phyloP scores from a whole-genome alignment of 129 eudicot species.

The Ambrosia trifida region DNA sequence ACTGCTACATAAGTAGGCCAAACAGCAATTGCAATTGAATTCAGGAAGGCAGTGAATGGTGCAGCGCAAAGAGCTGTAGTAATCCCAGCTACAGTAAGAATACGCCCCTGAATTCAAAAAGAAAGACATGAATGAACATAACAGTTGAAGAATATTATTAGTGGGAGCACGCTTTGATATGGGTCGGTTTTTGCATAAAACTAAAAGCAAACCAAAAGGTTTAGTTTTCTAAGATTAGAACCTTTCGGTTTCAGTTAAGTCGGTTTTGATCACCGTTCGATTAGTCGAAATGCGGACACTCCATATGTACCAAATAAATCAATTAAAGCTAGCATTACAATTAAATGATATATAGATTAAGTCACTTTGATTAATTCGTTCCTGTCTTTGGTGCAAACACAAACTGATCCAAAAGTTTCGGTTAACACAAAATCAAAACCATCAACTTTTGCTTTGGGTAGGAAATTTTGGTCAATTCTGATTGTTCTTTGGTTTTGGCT shows the following conservation, averaged over 20 bases:
- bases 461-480: background rate
- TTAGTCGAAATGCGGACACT: background rate
- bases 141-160: background rate
- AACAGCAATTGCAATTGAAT: slow-evolving; percentile 72
- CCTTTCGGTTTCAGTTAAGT: background rate
- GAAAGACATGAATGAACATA: background rate
- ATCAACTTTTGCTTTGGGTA: background rate
- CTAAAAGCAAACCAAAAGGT: background rate
- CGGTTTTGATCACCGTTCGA: background rate
- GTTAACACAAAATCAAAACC: background rate
- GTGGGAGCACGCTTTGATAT: background rate
- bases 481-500: background rate
- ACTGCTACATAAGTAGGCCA: slow-evolving; percentile 87
- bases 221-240: background rate
- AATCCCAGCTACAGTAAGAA: slow-evolving; percentile 82
- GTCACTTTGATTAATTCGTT: background rate
- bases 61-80: slow-evolving; percentile 80
- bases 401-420: background rate
- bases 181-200: background rate
- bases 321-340: background rate
- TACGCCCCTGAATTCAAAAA: slow-evolving; percentile 58
- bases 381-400: background rate
- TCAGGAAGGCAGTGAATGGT: slow-evolving; percentile 61
- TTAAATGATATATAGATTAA: background rate
- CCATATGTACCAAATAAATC: background rate